phyloP scores from a whole-genome alignment of 129 eudicot species.

The Mikania micrantha region DNA sequence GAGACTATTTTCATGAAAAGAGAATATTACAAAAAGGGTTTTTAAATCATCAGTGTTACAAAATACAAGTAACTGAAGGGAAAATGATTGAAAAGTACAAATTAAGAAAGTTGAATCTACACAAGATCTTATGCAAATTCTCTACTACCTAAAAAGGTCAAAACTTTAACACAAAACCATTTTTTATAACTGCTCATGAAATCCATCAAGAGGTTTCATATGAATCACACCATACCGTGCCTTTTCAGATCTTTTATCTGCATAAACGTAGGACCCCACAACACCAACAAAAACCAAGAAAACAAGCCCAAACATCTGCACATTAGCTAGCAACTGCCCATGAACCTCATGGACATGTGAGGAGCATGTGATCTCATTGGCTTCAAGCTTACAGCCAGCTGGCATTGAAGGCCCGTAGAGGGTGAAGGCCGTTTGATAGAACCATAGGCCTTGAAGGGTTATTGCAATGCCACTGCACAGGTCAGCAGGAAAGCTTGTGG shows the following conservation, averaged over 20 bases:
- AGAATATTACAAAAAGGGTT: background rate
- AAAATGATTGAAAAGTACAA: background rate
- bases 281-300: conserved; percentile 47
- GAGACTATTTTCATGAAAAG: background rate
- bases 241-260: conserved; percentile 36
- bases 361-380: conserved; percentile 37
- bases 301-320: conserved; percentile 67
- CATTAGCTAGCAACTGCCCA: conserved; percentile 81
- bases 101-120: background rate
- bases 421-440: conserved; percentile 83
- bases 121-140: conserved; percentile 11
- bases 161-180: background rate
- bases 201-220: conserved; percentile 29
- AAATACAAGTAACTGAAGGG: background rate
- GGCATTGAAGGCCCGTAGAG: conserved; percentile 94
- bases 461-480: conserved; percentile 58
- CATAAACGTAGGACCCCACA: conserved; percentile 49
- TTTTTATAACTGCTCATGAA: conserved; percentile 27
- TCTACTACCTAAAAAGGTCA: conserved; percentile 7
- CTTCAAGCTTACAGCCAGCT: conserved; percentile 55
- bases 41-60: background rate
- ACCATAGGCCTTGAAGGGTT: conserved; percentile 97
- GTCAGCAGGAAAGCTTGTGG: conserved; percentile 82
- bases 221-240: conserved; percentile 18
- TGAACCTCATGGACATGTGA: conserved; percentile 43